A percentile compares a stretch with the other conserved stretches of the same genome.
Conservation (phyloP, 306 rosid species). For the Rosa rugosa region DNA sequence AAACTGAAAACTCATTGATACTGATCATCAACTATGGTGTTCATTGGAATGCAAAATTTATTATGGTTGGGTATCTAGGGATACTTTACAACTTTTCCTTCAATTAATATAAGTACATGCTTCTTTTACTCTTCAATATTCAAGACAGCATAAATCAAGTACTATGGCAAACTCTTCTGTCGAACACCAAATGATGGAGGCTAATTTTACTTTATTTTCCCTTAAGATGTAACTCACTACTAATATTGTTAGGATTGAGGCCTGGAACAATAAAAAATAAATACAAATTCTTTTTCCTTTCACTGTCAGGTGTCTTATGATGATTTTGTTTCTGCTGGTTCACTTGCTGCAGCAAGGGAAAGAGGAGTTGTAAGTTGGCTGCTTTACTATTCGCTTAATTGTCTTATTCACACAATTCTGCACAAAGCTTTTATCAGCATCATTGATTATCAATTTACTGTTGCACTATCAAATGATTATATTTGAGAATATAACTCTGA, state of each 20-base stretch:
- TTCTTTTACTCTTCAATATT: neutral
- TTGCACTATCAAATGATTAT: neutral
- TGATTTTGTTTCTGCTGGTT: slow-evolving; percentile 83
- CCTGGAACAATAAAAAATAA: neutral
- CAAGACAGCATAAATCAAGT: neutral
- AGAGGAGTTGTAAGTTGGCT: slow-evolving; percentile 82
- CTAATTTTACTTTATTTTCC: neutral
- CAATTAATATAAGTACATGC: neutral
- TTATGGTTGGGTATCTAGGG: neutral
- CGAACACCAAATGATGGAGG: neutral
- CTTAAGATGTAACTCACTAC: neutral
- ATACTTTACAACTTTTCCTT: neutral
- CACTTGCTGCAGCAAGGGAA: slow-evolving; percentile 90
- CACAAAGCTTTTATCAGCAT: slow-evolving; percentile 3
- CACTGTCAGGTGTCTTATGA: slow-evolving; percentile 70
- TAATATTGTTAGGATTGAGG: neutral
- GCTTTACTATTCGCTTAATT: slow-evolving; percentile 13
- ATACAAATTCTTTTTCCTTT: neutral
- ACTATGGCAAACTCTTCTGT: neutral
- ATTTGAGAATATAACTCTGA: neutral
- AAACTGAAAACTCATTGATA: neutral
- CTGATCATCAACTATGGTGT: neutral
- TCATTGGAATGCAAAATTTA: neutral
- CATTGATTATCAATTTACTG: slow-evolving; percentile 11
- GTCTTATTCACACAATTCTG: neutral